Evolutionary conservation across 208 protist species (phyloP).

Genomic region (Naegleria lovaniensis): DNA sequence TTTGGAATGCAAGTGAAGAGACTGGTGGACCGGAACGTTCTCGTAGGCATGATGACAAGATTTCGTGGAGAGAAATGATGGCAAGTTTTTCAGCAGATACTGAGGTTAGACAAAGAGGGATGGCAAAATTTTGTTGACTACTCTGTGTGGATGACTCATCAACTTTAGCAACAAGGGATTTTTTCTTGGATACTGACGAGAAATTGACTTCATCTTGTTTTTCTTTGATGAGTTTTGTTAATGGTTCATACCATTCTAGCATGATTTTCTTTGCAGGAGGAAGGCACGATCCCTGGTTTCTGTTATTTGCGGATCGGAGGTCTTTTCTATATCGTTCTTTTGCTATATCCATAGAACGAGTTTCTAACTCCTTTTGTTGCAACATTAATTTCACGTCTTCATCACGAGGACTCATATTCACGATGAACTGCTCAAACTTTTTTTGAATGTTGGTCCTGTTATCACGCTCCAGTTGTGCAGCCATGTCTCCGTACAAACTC

Average conservation of each 20-base stretch:
- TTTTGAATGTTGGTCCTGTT: neutral
- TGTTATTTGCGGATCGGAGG: neutral
- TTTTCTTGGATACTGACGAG: neutral
- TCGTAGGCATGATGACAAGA: conserved; percentile 16
- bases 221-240: conserved; percentile 23
- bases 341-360: neutral
- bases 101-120: neutral
- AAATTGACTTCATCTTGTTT: conserved; percentile 27
- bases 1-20: neutral
- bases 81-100: conserved; percentile 36
- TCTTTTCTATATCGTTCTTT: neutral
- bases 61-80: conserved; percentile 36
- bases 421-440: neutral
- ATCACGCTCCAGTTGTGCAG: neutral
- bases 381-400: neutral
- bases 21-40: neutral
- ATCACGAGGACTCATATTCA: neutral
- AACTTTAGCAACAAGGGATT: too few relatives aligned
- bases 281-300: neutral
- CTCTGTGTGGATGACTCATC: neutral
- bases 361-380: neutral
- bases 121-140: neutral
- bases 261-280: conserved; percentile 26
- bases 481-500: neutral
- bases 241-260: conserved; percentile 37